These are phyloP conservation scores for Brassica hybrid DNA, from an alignment of 441 rosid genomes.

Conservation along the genomic window DNA sequence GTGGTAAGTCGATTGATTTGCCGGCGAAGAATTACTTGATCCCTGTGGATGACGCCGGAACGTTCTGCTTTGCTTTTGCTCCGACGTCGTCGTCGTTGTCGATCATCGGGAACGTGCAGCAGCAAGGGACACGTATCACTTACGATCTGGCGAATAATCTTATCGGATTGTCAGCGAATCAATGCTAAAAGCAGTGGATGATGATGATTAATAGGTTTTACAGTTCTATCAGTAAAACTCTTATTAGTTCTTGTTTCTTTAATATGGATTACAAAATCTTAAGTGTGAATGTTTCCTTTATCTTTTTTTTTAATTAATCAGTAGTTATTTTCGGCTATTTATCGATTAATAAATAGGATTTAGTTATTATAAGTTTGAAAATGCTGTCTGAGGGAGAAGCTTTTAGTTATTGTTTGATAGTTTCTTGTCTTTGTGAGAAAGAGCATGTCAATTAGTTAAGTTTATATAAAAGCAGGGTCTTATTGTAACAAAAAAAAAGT, in stretches of 20 bases:
- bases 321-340: constrained; percentile 23
- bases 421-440: background rate
- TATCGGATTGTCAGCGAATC: constrained; percentile 57
- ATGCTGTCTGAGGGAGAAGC: background rate
- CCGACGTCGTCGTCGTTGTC: constrained; percentile 62
- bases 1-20: constrained; percentile 45
- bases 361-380: background rate
- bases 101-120: constrained; percentile 71
- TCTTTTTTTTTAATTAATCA: background rate
- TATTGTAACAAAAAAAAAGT: background rate
- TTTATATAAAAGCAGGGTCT: background rate
- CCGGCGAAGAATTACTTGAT: constrained; percentile 66
- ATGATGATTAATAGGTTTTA: constrained; percentile 3
- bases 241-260: constrained; percentile 10
- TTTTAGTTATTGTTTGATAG: constrained; percentile 7
- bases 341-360: constrained; percentile 15
- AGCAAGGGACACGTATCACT: constrained; percentile 67
- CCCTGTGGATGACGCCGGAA: constrained; percentile 60
- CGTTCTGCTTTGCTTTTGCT: constrained; percentile 73
- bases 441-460: background rate
- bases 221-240: constrained; percentile 38
- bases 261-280: background rate
- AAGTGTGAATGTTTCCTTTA: constrained; percentile 27
- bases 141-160: constrained; percentile 53
- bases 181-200: constrained; percentile 48